Evolutionary conservation across 768 basidiomycete genomes (phyloP).

Genomic region (Pisolithus orientalis): DNA sequence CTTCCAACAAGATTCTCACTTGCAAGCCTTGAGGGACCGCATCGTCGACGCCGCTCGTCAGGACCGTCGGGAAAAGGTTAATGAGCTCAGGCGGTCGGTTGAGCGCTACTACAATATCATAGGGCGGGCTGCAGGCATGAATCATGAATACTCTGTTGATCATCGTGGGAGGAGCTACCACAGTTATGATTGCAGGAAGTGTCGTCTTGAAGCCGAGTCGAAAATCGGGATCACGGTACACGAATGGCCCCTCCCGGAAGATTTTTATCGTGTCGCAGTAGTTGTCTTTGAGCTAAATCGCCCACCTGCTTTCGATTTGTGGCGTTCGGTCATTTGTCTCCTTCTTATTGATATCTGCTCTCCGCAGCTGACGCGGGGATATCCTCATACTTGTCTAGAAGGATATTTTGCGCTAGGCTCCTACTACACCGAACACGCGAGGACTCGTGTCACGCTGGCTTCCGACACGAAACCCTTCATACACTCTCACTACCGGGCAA

Average conservation of each 20-base stretch:
- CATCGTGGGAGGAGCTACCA: background rate
- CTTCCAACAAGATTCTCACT: conserved; percentile 15
- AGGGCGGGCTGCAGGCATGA: background rate
- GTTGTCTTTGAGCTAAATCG: conserved; percentile 38
- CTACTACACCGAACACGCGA: conserved; percentile 1
- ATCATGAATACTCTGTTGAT: background rate
- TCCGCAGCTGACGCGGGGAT: background rate
- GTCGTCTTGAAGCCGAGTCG: conserved; percentile 14
- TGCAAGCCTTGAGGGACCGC: conserved; percentile 15
- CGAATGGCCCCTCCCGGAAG: conserved; percentile 41
- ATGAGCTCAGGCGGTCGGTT: conserved; percentile 22
- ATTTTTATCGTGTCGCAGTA: conserved; percentile 11
- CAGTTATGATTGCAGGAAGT: conserved; percentile 19
- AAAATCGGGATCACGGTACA: conserved; percentile 26
- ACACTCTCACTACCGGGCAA: conserved; percentile 25
- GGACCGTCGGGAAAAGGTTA: conserved; percentile 13
- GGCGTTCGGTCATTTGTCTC: conserved; percentile 34
- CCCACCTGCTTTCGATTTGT: conserved; percentile 32
- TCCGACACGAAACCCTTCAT: conserved; percentile 30
- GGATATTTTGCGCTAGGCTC: background rate
- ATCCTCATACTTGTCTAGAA: conserved; percentile 1
- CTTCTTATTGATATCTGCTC: conserved; percentile 32
- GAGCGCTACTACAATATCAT: background rate
- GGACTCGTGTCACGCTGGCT: conserved; percentile 29
- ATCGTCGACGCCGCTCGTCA: conserved; percentile 25